Percentiles rank a stretch among this genome's conserved stretches.
These are phyloP conservation scores for Lachancea mirantina DNA, from an alignment of 805 yeast genomes.

Conservation along the genomic window DNA sequence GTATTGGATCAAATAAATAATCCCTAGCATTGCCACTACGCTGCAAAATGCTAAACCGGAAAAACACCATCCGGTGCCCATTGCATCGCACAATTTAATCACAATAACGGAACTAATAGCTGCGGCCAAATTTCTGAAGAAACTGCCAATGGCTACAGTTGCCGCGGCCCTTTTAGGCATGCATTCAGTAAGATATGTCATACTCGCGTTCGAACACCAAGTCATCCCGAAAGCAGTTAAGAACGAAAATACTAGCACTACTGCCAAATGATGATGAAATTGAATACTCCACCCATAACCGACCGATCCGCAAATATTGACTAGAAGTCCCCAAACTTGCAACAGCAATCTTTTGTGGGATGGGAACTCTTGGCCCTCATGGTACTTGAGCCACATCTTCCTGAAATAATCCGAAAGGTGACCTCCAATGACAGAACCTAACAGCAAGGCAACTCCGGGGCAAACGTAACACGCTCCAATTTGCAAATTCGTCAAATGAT, in stretches of 20 bases:
- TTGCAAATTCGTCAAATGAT: conserved; percentile 32
- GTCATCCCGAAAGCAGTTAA: conserved; percentile 48
- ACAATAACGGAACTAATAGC: conserved; percentile 45
- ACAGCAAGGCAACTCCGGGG: conserved; percentile 44
- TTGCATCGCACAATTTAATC: conserved; percentile 27
- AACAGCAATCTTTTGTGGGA: conserved; percentile 43
- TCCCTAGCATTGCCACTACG: conserved; percentile 20
- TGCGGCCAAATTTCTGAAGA: conserved; percentile 48
- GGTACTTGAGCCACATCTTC: conserved; percentile 23
- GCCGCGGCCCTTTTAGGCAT: conserved; percentile 45
- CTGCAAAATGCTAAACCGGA: conserved; percentile 41
- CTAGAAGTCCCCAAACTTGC: conserved; percentile 38
- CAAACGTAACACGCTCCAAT: conserved; percentile 44
- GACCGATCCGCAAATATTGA: conserved; percentile 39
- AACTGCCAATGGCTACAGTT: conserved; percentile 46
- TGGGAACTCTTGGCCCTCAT: conserved; percentile 27
- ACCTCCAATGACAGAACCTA: conserved; percentile 46
- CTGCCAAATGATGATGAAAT: conserved; percentile 32
- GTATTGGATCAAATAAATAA: conserved; percentile 15
- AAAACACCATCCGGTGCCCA: conserved; percentile 51
- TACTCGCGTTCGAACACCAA: conserved; percentile 47
- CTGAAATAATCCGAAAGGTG: conserved; percentile 38
- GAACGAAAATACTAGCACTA: conserved; percentile 39
- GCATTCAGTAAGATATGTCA: conserved; percentile 48
- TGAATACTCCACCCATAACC: conserved; percentile 50